A percentile compares a stretch with the other conserved stretches of the same genome.
Conservation (phyloP, 192 early-diverging fungal genomes). For the Entomortierella parvispora region DNA sequence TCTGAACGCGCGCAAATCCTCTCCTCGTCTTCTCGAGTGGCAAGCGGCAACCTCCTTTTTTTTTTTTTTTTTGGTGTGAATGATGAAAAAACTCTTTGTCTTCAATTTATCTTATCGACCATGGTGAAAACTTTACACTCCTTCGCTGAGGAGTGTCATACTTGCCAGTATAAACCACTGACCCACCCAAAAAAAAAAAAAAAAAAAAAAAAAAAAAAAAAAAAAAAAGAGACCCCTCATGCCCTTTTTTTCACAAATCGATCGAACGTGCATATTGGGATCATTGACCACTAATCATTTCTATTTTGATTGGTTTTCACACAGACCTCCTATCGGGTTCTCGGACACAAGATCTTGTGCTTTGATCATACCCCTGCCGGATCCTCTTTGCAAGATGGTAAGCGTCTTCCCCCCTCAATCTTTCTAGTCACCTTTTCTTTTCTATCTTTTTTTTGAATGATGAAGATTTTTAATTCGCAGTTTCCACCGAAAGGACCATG, state of each 20-base stretch:
- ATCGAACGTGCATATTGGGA: too few species aligned
- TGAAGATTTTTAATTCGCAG: slow-evolving; percentile 52
- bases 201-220: neutral
- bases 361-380: neutral
- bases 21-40: too few species aligned
- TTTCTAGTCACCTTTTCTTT: neutral
- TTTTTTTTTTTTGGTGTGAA: slow-evolving; percentile 30
- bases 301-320: neutral
- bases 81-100: slow-evolving; percentile 51
- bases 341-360: too few species aligned
- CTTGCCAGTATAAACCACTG: slow-evolving; percentile 56
- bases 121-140: slow-evolving; percentile 52
- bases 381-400: neutral
- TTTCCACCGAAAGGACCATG: slow-evolving; percentile 56
- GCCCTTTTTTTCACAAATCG: too few species aligned
- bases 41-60: slow-evolving; percentile 4
- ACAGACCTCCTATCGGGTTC: too few species aligned
- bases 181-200: slow-evolving; percentile 26
- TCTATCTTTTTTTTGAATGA: slow-evolving; percentile 25
- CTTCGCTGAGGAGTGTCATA: slow-evolving; percentile 58
- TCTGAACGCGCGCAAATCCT: too few species aligned
- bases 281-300: slow-evolving; percentile 16
- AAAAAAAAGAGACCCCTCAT: neutral
- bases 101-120: slow-evolving; percentile 56
- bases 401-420: neutral